phyloP scores from a whole-genome alignment of 2,329 filamentous ascomycete species.

The Scedosporium minutisporum region DNA sequence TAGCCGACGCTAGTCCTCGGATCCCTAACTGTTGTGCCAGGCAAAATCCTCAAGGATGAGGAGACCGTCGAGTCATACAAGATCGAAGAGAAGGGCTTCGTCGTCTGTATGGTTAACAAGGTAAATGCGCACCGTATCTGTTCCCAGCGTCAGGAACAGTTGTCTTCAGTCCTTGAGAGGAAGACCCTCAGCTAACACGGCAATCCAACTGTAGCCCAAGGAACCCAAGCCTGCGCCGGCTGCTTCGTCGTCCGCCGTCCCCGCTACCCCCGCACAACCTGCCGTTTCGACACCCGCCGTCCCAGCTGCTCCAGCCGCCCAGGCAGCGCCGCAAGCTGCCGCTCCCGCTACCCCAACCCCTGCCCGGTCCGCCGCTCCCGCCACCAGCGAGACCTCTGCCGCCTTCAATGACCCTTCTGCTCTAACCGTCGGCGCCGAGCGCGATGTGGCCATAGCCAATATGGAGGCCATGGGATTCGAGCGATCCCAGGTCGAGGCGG shows the following conservation, averaged over 20 bases:
- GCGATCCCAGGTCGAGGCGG: conserved; percentile 76
- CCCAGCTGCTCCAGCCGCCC: conserved; percentile 38
- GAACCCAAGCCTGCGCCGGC: conserved; percentile 62
- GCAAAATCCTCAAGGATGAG: conserved; percentile 97
- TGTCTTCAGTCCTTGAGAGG: background rate
- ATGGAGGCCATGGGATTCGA: conserved; percentile 98
- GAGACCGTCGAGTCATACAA: conserved; percentile 95
- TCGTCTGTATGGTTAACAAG: conserved; percentile 98
- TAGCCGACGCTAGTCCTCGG: conserved; percentile 15
- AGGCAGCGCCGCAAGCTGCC: conserved; percentile 28
- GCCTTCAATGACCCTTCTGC: conserved; percentile 62
- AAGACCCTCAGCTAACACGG: background rate
- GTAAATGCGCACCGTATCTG: conserved; percentile 35
- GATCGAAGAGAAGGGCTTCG: conserved; percentile 98
- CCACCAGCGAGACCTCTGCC: conserved; percentile 22
- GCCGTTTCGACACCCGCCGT: conserved; percentile 39
- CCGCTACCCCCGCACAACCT: conserved; percentile 52
- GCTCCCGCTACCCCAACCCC: conserved; percentile 46
- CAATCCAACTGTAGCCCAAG: conserved; percentile 25
- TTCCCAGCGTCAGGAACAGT: too few relatives aligned
- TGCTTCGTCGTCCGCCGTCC: conserved; percentile 49
- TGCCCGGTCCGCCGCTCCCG: conserved; percentile 34
- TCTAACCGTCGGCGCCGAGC: conserved; percentile 77
- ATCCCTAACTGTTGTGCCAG: conserved; percentile 34
- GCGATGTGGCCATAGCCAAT: conserved; percentile 71